Conservation (phyloP, 306 rosid species). For the Albizia julibrissin region DNA sequence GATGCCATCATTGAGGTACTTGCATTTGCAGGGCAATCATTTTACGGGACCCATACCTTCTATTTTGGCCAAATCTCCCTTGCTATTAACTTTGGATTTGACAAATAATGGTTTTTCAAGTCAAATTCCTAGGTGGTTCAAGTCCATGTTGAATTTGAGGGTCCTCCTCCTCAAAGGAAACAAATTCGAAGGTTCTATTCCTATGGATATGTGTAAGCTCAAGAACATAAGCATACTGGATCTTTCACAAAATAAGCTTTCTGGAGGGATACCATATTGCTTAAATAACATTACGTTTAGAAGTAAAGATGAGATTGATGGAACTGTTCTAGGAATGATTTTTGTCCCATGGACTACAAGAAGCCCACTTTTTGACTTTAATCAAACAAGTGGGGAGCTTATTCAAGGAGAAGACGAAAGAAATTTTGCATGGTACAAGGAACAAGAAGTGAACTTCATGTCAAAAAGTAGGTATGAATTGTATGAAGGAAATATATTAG, state of each 20-base stretch:
- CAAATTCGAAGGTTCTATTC: slow-evolving; percentile 22
- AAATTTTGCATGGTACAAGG: neutral
- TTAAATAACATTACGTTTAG: neutral
- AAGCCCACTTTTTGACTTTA: neutral
- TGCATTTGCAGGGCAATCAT: neutral
- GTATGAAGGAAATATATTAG: neutral
- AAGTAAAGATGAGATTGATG: neutral
- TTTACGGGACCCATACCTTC: neutral
- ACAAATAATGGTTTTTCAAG: slow-evolving; percentile 16
- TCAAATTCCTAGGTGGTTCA: slow-evolving; percentile 19
- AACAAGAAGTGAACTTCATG: slow-evolving; percentile 14
- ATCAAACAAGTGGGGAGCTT: neutral
- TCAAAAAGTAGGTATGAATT: slow-evolving; percentile 13
- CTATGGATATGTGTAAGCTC: neutral
- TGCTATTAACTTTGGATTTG: slow-evolving; percentile 19
- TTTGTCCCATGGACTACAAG: neutral
- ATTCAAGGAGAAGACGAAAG: neutral
- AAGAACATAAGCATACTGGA: slow-evolving; percentile 12
- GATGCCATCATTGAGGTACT: neutral
- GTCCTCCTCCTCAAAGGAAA: slow-evolving; percentile 24
- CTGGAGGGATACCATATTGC: slow-evolving; percentile 4
- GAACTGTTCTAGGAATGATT: neutral
- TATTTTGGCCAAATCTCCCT: neutral
- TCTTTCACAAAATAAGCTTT: slow-evolving; percentile 19
- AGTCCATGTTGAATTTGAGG: neutral